phyloP scores from a whole-genome alignment of 257 asterid species.

The Petunia axillaris region DNA sequence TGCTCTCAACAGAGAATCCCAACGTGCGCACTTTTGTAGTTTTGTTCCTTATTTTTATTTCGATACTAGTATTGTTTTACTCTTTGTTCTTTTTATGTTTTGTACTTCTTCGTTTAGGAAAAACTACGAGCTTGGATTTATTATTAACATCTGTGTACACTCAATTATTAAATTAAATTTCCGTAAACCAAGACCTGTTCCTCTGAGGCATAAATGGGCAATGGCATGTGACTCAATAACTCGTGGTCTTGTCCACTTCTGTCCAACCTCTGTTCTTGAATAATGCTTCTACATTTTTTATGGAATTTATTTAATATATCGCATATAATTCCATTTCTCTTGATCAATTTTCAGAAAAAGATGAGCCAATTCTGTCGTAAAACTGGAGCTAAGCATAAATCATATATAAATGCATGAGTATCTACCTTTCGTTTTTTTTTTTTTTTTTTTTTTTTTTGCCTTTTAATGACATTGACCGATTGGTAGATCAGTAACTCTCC shows the following conservation, averaged over 20 bases:
- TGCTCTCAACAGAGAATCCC: conserved; percentile 13
- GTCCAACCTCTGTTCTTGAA: neutral
- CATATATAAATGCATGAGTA: neutral
- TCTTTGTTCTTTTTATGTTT: neutral
- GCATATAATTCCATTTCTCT: no score
- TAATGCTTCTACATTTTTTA: neutral
- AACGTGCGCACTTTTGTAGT: neutral
- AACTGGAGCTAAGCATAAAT: neutral
- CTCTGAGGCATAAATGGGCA: conserved; percentile 6
- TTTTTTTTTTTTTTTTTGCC: neutral
- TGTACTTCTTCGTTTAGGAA: neutral
- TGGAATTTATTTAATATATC: neutral
- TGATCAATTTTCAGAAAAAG: neutral
- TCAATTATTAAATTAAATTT: neutral
- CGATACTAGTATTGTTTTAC: neutral
- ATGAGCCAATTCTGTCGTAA: neutral
- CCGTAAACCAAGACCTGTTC: neutral
- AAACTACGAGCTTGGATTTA: neutral
- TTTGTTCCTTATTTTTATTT: neutral
- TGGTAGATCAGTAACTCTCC: neutral
- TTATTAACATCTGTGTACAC: neutral
- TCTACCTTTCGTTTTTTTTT: neutral
- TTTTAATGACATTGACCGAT: neutral
- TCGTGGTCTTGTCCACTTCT: conserved; percentile 19
- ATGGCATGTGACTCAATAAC: conserved; percentile 15